phyloP scores from a whole-genome alignment of 192 early-diverging fungal genomes.

The Spizellomyces sp. region DNA sequence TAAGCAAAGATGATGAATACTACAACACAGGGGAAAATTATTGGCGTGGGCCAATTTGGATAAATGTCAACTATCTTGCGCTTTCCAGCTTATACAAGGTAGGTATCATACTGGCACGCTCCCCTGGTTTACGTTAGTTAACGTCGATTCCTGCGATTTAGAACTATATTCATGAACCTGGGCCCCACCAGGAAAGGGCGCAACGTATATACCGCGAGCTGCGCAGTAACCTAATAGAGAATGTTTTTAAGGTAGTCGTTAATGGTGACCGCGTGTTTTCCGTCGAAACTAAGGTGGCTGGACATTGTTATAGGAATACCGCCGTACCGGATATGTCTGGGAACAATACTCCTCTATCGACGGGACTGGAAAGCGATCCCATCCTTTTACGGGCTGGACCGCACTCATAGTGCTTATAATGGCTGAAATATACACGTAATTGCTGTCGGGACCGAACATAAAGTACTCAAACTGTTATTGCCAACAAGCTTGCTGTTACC shows the following conservation, averaged over 20 bases:
- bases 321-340: conserved; percentile 81
- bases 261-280: conserved; percentile 29
- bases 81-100: conserved; percentile 71
- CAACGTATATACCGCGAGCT: conserved; percentile 72
- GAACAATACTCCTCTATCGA: conserved; percentile 84
- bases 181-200: conserved; percentile 71
- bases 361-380: conserved; percentile 78
- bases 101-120: conserved; percentile 2
- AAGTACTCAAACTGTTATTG: no score
- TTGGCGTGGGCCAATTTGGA: conserved; percentile 94
- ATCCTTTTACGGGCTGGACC: conserved; percentile 97
- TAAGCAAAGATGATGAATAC: conserved; percentile 47
- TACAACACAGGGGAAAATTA: conserved; percentile 89
- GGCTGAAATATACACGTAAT: conserved; percentile 57
- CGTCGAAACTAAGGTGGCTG: not conserved
- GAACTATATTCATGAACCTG: conserved; percentile 58
- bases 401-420: conserved; percentile 80
- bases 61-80: conserved; percentile 87
- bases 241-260: conserved; percentile 67
- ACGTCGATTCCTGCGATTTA: conserved; percentile 17
- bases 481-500: no score
- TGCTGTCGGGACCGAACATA: no score
- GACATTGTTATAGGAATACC: conserved; percentile 60
- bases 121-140: not conserved
- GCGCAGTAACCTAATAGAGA: conserved; percentile 74